phyloP scores from a whole-genome alignment of 2,329 filamentous ascomycete genomes.

The Aspergillus flavus region DNA sequence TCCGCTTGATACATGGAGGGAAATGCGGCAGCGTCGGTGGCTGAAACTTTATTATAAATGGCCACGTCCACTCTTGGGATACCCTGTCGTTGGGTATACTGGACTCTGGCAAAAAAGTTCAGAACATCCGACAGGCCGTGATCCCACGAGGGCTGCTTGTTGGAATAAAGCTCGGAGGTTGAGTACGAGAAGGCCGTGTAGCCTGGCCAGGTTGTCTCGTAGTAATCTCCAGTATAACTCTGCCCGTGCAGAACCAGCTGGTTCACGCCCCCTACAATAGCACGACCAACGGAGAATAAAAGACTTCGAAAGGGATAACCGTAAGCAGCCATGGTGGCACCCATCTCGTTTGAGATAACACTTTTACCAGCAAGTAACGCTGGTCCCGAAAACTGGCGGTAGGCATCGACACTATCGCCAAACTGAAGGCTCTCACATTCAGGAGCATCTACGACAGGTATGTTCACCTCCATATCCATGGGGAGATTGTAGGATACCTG shows the following conservation, averaged over 20 bases:
- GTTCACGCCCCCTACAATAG: constrained; percentile 47
- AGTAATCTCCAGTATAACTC: constrained; percentile 46
- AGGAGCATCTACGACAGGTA: constrained; percentile 39
- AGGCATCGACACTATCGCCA: constrained; percentile 38
- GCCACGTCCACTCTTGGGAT: constrained; percentile 46
- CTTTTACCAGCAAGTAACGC: constrained; percentile 41
- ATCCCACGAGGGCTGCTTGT: constrained; percentile 22
- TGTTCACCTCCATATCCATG: constrained; percentile 39
- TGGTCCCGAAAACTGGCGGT: constrained; percentile 43
- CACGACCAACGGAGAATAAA: constrained; percentile 41
- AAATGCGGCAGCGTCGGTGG: constrained; percentile 11
- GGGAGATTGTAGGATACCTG: constrained; percentile 46
- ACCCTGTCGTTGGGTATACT: constrained; percentile 30
- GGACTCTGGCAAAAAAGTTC: constrained; percentile 17
- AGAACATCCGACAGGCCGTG: constrained; percentile 20
- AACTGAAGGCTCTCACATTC: constrained; percentile 44
- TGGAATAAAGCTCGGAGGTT: constrained; percentile 37
- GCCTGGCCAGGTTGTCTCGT: constrained; percentile 52
- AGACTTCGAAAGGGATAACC: constrained; percentile 30
- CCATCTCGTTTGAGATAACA: constrained; percentile 44
- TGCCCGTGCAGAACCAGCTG: constrained; percentile 50
- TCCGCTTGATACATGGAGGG: too few species aligned
- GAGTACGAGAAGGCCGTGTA: constrained; percentile 48
- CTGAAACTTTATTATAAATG: constrained; percentile 39
- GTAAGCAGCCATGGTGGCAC: constrained; percentile 32